Conservation (phyloP, 305 asterid genomes). For the Fraxinus sp. region DNA sequence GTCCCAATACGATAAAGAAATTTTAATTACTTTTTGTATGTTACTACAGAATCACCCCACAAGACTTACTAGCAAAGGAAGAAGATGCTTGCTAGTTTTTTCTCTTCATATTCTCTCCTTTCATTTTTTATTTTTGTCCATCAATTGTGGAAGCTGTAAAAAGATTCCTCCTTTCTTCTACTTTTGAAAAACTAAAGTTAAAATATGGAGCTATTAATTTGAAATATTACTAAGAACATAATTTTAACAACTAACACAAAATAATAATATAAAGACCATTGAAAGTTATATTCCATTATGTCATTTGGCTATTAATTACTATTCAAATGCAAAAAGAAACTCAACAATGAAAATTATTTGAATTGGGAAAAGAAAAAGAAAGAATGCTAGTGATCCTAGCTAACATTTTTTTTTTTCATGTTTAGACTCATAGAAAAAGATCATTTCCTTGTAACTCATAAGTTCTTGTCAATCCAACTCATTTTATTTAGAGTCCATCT, state of each 20-base stretch:
- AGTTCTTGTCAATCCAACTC: not conserved
- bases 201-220: constrained; percentile 26
- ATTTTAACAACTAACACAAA: constrained; percentile 19
- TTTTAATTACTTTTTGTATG: not conserved
- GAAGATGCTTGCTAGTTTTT: not conserved
- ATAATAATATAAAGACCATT: constrained; percentile 29
- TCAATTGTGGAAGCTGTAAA: constrained; percentile 33
- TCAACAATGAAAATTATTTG: not conserved
- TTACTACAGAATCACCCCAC: not conserved
- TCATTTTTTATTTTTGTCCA: constrained; percentile 24
- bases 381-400: constrained; percentile 19
- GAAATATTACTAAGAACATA: constrained; percentile 8
- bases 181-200: constrained; percentile 38
- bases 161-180: constrained; percentile 38
- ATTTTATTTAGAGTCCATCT: not conserved
- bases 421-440: constrained; percentile 43
- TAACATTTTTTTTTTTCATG: constrained; percentile 14
- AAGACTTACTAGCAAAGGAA: not conserved
- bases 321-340: not conserved
- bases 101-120: not conserved
- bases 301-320: constrained; percentile 30
- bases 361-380: constrained; percentile 17
- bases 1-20: constrained; percentile 10
- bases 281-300: constrained; percentile 25
- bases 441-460: not conserved